Percentiles rank a stretch among this genome's conserved stretches.
Conservation (phyloP, 129 eudicot species). For the Flaveria ramosissima region DNA sequence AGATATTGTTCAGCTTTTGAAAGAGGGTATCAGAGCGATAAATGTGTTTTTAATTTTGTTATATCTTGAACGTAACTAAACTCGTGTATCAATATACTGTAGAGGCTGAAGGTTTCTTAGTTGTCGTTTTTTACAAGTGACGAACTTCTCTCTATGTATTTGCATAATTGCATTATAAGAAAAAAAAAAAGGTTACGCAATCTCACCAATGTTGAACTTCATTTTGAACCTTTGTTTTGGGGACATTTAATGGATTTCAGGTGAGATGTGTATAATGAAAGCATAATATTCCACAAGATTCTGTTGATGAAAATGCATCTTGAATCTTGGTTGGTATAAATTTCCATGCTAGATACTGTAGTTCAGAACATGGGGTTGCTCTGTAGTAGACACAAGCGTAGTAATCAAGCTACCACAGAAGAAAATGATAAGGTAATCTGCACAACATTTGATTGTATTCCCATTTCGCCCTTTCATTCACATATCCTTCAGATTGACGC, state of each 20-base stretch:
- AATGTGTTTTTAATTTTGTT: background rate
- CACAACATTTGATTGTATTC: slow-evolving; percentile 18
- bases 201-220: slow-evolving; percentile 4
- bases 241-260: slow-evolving; percentile 28
- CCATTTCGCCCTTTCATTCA: slow-evolving; percentile 10
- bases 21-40: background rate
- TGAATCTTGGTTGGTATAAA: slow-evolving; percentile 45
- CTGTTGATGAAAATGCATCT: slow-evolving; percentile 39
- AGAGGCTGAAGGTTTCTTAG: slow-evolving; percentile 1
- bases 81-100: background rate
- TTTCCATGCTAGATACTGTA: slow-evolving; percentile 46
- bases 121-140: slow-evolving; percentile 7
- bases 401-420: slow-evolving; percentile 62
- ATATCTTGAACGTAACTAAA: slow-evolving; percentile 6
- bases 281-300: slow-evolving; percentile 3
- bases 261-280: slow-evolving; percentile 19
- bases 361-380: slow-evolving; percentile 68
- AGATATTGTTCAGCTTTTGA: background rate
- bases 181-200: background rate
- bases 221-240: slow-evolving; percentile 16
- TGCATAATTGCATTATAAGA: background rate
- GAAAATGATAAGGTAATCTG: slow-evolving; percentile 71
- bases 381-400: slow-evolving; percentile 71
- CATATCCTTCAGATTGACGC: background rate
- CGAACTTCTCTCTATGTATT: background rate